Evolutionary conservation across 2,329 filamentous ascomycete species (phyloP), one percentile per base, ranked within the genome.

Genomic region (Thermoascus crustaceus): DNA sequence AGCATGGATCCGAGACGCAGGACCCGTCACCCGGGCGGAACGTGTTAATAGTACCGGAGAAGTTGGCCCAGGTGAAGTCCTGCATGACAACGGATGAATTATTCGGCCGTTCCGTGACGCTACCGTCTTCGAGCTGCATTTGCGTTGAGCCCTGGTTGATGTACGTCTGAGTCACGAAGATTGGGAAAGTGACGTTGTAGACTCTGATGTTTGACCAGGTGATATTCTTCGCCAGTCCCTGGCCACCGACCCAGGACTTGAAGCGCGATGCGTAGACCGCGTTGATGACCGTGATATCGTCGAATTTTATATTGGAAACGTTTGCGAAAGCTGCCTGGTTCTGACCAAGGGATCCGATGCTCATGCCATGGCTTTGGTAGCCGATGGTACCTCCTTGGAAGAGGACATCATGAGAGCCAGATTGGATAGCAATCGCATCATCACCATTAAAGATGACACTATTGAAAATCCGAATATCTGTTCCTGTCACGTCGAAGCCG

Each of bases 121-220:
- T 42, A 1, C 49, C 52, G 10, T 41, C 48, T 5, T 49, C 39
- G 1, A 53, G 46, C 20, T 54, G 51, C 2, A 46, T 55, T 40
- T 49, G 53, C 5, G 43, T 49, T 18, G 43, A 51, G n/a, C 51
- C 55, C 43, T 68, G 63, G 36, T 68, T 59, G 40, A 49, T 47
- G 45, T 68, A 68, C 24, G 57, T 65, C 46, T 68, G 63, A 2
- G 64, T 67, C n/a, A 67, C 62, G 37, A 66, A 67, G 36, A 67
- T 61, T 1, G 65, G 65, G 41, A 68, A 68, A 0, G 64, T 60
- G 19, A 68, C 65, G 37, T 68, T 68, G 44, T 60, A 60, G 8
- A 58, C 42, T 4, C 60, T 46, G 34, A 68, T 63, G 40, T 68
- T 64, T 34, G 53, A 57, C 66, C 66, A 68, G 20, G 57, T 63